These are phyloP conservation scores for Aegle marmelos DNA, from an alignment of 345 rosid genomes.

Conservation along the genomic window DNA sequence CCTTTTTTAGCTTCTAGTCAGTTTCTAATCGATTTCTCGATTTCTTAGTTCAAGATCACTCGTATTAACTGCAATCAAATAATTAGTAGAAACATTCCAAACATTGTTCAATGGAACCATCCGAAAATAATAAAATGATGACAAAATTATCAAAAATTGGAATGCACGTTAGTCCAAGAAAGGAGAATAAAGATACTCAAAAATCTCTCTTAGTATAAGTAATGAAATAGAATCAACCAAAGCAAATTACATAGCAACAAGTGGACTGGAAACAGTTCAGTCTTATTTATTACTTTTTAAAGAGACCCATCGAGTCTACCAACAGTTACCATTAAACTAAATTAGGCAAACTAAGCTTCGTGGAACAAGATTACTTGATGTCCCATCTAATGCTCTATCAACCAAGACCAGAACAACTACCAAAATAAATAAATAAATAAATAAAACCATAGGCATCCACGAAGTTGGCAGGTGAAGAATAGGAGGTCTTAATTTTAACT, in stretches of 20 bases:
- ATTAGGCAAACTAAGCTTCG: not conserved
- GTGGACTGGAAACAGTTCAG: not conserved
- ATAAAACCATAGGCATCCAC: not conserved
- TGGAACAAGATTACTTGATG: not conserved
- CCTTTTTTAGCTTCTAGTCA: no score
- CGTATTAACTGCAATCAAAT: no score
- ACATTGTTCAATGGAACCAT: no score
- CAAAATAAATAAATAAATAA: not conserved
- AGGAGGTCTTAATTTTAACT: not conserved
- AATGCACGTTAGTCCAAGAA: not conserved
- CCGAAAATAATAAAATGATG: no score
- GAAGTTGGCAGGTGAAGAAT: not conserved
- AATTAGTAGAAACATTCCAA: no score
- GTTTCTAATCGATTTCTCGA: no score
- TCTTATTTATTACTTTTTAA: not conserved
- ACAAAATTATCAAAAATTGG: no score
- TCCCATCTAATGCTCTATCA: not conserved
- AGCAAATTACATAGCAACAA: not conserved
- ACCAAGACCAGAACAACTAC: not conserved
- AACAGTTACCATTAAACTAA: not conserved
- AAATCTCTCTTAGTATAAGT: not conserved
- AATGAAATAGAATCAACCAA: not conserved
- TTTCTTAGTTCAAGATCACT: no score
- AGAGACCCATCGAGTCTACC: no score
- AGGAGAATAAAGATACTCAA: not conserved